Evolutionary conservation across 1,284 basidiomycete genomes (phyloP).

Genomic region (Leccinum huronense): DNA sequence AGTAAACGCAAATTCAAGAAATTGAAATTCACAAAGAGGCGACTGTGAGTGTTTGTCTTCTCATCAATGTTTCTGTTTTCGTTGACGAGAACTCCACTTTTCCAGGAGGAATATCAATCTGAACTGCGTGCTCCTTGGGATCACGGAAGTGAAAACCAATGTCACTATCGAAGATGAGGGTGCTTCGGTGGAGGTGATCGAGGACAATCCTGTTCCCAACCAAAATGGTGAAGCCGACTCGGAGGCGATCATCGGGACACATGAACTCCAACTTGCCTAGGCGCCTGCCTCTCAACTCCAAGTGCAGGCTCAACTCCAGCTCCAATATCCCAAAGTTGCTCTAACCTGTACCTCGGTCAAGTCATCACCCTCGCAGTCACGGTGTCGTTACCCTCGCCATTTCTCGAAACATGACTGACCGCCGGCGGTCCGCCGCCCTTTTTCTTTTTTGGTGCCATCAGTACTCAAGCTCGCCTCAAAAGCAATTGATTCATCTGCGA

Average conservation of each 20-base stretch:
- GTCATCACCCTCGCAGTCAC: too few relatives aligned
- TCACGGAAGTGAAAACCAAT: constrained; percentile 35
- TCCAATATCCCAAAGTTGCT: constrained; percentile 7
- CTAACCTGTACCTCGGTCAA: too few relatives aligned
- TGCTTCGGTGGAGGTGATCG: constrained; percentile 46
- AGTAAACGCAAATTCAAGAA: constrained; percentile 87
- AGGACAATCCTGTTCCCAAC: constrained; percentile 33
- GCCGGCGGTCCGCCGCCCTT: too few relatives aligned
- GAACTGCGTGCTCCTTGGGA: constrained; percentile 35
- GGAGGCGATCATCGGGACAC: constrained; percentile 33
- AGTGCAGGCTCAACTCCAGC: constrained; percentile 33
- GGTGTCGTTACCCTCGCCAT: too few relatives aligned
- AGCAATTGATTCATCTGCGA: too few relatives aligned
- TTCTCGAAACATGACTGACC: too few relatives aligned
- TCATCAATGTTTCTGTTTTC: constrained; percentile 4
- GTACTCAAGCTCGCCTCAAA: too few relatives aligned
- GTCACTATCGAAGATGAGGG: constrained; percentile 45
- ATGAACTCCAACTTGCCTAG: constrained; percentile 30
- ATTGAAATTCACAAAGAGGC: constrained; percentile 73
- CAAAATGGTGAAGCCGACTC: constrained; percentile 29
- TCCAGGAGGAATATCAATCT: constrained; percentile 73
- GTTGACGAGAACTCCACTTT: constrained; percentile 13
- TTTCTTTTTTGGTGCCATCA: too few relatives aligned
- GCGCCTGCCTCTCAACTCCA: constrained; percentile 31
- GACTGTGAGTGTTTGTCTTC: constrained; percentile 50